phyloP scores from a whole-genome alignment of 139 green algal genomes.

The Tetradesmus lagerheimii region DNA sequence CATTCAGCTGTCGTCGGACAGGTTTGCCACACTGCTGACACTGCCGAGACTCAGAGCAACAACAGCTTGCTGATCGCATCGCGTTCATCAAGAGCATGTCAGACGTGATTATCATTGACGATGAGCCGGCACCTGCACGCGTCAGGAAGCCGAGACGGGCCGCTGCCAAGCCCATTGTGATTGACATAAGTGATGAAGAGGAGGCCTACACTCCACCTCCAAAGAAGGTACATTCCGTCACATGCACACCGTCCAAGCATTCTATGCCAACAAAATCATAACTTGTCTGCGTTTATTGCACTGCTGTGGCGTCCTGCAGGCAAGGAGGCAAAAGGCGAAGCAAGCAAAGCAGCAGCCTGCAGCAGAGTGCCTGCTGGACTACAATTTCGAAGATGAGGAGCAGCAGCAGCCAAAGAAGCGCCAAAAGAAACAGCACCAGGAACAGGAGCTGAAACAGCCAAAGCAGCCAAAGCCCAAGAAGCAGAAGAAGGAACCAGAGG shows the following conservation, averaged over 20 bases:
- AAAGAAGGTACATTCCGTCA: not conserved
- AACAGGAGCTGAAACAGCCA: not conserved
- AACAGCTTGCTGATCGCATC: not conserved
- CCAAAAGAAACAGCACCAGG: slow-evolving; percentile 4
- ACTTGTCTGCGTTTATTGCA: not conserved
- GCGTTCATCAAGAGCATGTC: not conserved
- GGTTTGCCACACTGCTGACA: not conserved
- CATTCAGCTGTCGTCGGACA: no score
- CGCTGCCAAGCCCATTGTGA: not conserved
- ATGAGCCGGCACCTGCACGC: not conserved
- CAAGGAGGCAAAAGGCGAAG: not conserved
- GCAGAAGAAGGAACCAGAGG: not conserved
- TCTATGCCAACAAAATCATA: not conserved
- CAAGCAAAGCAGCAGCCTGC: not conserved
- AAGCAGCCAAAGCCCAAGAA: slow-evolving; percentile 23
- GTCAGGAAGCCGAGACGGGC: not conserved
- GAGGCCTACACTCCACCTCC: not conserved
- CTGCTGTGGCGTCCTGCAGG: not conserved
- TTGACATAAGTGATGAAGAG: slow-evolving; percentile 6
- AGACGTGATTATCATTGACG: slow-evolving; percentile 14
- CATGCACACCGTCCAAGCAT: not conserved
- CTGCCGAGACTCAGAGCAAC: not conserved
- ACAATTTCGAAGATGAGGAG: slow-evolving; percentile 4
- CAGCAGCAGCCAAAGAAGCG: not conserved
- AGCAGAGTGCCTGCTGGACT: slow-evolving; percentile 20